Evolutionary conservation across 495 filamentous ascomycete genomes (phyloP), one percentile per base, ranked within the genome.

Genomic region (Hypoxylon fuscum): DNA sequence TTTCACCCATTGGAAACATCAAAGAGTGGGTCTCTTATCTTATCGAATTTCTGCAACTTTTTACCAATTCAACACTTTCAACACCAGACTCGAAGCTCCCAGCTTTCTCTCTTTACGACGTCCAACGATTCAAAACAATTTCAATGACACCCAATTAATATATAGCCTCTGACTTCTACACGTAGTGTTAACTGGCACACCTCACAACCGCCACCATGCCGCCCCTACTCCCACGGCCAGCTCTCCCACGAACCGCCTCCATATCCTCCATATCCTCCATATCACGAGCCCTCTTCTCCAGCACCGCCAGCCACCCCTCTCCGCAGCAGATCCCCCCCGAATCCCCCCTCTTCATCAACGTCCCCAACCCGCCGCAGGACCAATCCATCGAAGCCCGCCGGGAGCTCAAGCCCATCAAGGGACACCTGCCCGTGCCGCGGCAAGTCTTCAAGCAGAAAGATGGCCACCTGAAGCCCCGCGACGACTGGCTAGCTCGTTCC

Each of bases 361-460:
- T 81, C 12, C 77, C 76, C 20, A 74, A 74, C 47, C 78, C 77
- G 23, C 76, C 77, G 0, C 79, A 81, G 27, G 72, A 76, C 43
- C 62, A 71, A 21, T 74, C 76, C 31, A 51, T 62, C 43, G 71
- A 69, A 32, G 73, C 62, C 4, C 66, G 69, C 4, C 72, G 72
- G 8, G 69, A 69, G 29, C 69, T 69, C 9, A 68, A 66, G 43
- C 64, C 50, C n/a, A 49, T 77, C 17, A 64, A 71, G 25, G 79
- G 79, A 44, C 73, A 76, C 68, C 74, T 82, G 0, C 79, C 79
- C 10, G 56, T 77, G 0, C 79, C 79, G 15, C 77, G 79, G 23
- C 57, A 69, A 21, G 57, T 79, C 60, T 82, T 82, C 74, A 59
- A 60, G 40, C 60, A 66, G 47, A 68, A 69, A 23, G 73, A 73